These are phyloP conservation scores for Ascobolus immersus DNA, from an alignment of 495 filamentous ascomycete genomes.

Conservation along the genomic window DNA sequence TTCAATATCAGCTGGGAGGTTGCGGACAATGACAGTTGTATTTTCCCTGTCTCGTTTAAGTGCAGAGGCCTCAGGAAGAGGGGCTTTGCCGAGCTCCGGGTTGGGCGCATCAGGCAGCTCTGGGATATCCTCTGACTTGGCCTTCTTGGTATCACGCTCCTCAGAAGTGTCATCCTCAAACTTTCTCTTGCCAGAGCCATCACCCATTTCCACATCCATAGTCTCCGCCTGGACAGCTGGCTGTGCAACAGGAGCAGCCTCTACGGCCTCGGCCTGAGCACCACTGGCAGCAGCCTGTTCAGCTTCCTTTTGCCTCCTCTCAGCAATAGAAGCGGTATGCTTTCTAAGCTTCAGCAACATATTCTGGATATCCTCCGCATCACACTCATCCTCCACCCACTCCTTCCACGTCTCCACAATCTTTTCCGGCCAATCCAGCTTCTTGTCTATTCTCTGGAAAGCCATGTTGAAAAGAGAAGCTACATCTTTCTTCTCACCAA, in stretches of 20 bases:
- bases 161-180: conserved; percentile 30
- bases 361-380: conserved; percentile 16
- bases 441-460: conserved; percentile 27
- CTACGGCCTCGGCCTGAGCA: too few species aligned
- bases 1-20: conserved; percentile 41
- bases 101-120: background rate
- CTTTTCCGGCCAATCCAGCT: conserved; percentile 80
- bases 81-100: conserved; percentile 5
- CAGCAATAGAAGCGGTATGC: too few species aligned
- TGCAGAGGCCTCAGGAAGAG: conserved; percentile 18
- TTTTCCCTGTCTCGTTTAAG: conserved; percentile 70
- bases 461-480: conserved; percentile 41
- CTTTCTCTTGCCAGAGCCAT: conserved; percentile 34
- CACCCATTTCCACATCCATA: background rate
- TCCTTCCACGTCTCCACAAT: conserved; percentile 57
- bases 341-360: conserved; percentile 6
- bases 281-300: conserved; percentile 5
- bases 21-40: conserved; percentile 53
- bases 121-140: conserved; percentile 24
- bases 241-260: conserved; percentile 9
- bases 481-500: conserved; percentile 9
- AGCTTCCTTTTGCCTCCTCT: conserved; percentile 9
- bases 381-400: conserved; percentile 33
- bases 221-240: conserved; percentile 3
- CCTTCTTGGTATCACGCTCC: conserved; percentile 28